A percentile compares a stretch with the other conserved stretches of the same genome.
Conservation (phyloP, 1,139 yeast genomes). For the Blastobotrys proliferans region DNA sequence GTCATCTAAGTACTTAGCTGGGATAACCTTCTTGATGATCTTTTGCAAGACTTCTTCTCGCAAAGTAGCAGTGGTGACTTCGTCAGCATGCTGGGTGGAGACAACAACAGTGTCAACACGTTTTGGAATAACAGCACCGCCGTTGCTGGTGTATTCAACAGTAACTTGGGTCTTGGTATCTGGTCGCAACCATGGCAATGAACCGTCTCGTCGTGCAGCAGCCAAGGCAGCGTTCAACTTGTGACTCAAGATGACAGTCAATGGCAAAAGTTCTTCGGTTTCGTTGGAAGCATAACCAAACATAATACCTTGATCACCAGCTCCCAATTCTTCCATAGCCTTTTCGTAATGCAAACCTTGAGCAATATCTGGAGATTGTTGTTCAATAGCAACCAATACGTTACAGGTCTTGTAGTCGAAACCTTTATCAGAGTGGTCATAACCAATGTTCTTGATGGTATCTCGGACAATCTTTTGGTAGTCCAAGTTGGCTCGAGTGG, state of each 20-base stretch:
- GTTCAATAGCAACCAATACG: conserved; percentile 98
- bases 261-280: conserved; percentile 95
- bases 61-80: conserved; percentile 87
- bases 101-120: conserved; percentile 98
- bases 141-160: conserved; percentile 87
- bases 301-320: conserved; percentile 99
- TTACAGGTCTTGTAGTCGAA: conserved; percentile 99
- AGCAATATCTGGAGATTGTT: conserved; percentile 98
- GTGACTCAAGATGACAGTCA: conserved; percentile 91
- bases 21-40: conserved; percentile 87
- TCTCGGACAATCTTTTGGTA: conserved; percentile 97
- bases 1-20: conserved; percentile 84
- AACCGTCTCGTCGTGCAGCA: conserved; percentile 93
- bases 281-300: conserved; percentile 99
- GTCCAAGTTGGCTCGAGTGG: conserved; percentile 93
- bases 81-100: conserved; percentile 97
- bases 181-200: conserved; percentile 95
- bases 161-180: conserved; percentile 99
- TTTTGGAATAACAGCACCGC: conserved; percentile 91
- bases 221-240: conserved; percentile 96
- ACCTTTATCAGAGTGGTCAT: conserved; percentile 93
- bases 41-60: conserved; percentile 73
- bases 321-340: conserved; percentile 96
- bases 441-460: conserved; percentile 97
- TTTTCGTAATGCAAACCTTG: conserved; percentile 98